Conservation (phyloP, 192 early-diverging fungal species). For the Kappamyces sp. region DNA sequence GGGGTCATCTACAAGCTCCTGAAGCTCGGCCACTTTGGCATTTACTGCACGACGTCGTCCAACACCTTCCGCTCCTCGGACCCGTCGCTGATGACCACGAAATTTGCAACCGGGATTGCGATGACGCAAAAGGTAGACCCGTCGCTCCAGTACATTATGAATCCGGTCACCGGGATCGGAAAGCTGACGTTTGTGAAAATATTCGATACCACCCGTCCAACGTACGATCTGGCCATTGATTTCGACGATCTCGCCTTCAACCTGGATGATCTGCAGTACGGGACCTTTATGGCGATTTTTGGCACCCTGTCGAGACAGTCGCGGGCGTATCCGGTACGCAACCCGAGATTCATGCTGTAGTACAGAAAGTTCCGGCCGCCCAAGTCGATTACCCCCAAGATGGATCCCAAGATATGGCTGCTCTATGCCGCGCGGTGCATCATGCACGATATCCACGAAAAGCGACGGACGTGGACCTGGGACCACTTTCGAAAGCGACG, state of each 20-base stretch:
- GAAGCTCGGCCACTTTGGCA: slow-evolving; percentile 1
- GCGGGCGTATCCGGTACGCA: slow-evolving; percentile 61
- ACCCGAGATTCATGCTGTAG: slow-evolving; percentile 18
- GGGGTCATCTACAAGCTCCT: slow-evolving; percentile 80
- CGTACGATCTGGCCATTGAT: slow-evolving; percentile 60
- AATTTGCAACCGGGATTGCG: slow-evolving; percentile 12
- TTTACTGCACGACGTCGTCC: slow-evolving; percentile 5
- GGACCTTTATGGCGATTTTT: slow-evolving; percentile 69
- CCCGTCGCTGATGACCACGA: too few relatives aligned
- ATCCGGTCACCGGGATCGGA: slow-evolving; percentile 86
- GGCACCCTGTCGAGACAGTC: slow-evolving; percentile 77
- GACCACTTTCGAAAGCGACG: slow-evolving; percentile 70
- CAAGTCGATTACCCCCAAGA: slow-evolving; percentile 68
- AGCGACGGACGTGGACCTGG: slow-evolving; percentile 81
- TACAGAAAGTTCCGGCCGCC: slow-evolving; percentile 84
- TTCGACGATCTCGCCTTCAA: slow-evolving; percentile 93
- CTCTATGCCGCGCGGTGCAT: slow-evolving; percentile 60
- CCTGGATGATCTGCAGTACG: slow-evolving; percentile 85
- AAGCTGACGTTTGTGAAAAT: slow-evolving; percentile 72
- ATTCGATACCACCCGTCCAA: slow-evolving; percentile 48
- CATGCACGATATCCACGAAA: slow-evolving; percentile 80
- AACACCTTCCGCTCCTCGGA: too few relatives aligned
- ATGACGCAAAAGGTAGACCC: slow-evolving; percentile 1
- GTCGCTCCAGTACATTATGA: slow-evolving; percentile 69
- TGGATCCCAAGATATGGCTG: slow-evolving; percentile 82